Evolutionary conservation across 352 stramenopile genomes (phyloP).

Genomic region (Elongisporangium undulatum): DNA sequence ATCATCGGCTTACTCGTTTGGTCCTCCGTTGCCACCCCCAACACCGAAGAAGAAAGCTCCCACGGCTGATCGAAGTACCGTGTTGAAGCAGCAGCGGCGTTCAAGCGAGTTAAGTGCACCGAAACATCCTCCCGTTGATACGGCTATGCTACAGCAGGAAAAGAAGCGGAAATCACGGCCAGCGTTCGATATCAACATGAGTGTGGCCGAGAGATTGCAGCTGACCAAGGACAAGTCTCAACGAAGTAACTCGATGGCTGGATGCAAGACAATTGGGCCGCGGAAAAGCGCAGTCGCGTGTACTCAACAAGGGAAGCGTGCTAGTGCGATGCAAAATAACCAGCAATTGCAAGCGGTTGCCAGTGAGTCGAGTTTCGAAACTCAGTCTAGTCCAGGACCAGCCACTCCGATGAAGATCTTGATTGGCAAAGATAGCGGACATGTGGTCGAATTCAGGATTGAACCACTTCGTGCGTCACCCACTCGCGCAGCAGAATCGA

Average conservation of each 20-base stretch:
- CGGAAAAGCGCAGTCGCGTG: not conserved
- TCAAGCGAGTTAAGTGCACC: conserved; percentile 61
- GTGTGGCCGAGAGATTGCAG: conserved; percentile 54
- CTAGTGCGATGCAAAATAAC: not conserved
- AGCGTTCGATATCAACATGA: conserved; percentile 62
- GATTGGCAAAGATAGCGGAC: conserved; percentile 7
- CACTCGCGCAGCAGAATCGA: conserved; percentile 4
- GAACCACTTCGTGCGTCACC: conserved; percentile 7
- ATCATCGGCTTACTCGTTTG: conserved; percentile 48
- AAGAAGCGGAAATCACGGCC: conserved; percentile 56
- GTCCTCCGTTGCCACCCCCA: conserved; percentile 26
- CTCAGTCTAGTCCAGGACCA: not conserved
- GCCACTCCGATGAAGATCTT: conserved; percentile 16
- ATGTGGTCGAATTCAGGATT: conserved; percentile 15
- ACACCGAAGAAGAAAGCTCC: conserved; percentile 20
- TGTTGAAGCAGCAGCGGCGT: conserved; percentile 47
- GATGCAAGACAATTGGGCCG: not conserved
- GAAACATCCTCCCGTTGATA: conserved; percentile 57
- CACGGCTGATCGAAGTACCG: conserved; percentile 22
- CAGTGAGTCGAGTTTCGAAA: not conserved
- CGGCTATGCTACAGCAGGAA: conserved; percentile 45
- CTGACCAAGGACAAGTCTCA: conserved; percentile 45
- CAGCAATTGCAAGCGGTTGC: not conserved
- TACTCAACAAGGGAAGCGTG: not conserved
- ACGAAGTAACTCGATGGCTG: conserved; percentile 16